Evolutionary conservation across 2,329 filamentous ascomycete genomes (phyloP).

Genomic region (Pseudocercospora eumusae): DNA sequence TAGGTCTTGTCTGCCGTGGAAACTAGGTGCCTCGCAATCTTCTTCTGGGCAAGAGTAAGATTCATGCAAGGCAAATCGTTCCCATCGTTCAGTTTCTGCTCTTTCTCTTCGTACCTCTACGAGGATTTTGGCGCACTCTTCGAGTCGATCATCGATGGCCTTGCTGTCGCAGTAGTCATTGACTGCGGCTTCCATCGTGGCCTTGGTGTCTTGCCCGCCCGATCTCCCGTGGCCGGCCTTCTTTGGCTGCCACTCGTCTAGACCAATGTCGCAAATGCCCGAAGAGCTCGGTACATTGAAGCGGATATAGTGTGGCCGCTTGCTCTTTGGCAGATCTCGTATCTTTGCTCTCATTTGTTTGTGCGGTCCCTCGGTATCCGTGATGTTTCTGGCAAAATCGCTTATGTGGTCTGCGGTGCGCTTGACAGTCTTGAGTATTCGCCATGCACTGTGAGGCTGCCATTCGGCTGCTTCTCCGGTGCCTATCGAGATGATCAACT

Average conservation of each 20-base stretch:
- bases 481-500: constrained; percentile 25
- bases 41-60: constrained; percentile 5
- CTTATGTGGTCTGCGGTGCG: background rate
- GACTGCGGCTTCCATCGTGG: background rate
- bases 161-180: background rate
- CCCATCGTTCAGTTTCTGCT: background rate
- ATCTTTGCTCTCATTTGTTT: background rate
- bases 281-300: background rate
- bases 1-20: background rate
- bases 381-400: background rate
- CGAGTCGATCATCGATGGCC: background rate
- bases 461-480: constrained; percentile 17
- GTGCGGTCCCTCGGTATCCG: background rate
- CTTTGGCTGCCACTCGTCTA: background rate
- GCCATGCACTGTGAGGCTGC: background rate
- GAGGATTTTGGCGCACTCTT: background rate
- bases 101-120: background rate
- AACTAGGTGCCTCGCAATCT: background rate
- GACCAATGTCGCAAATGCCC: background rate
- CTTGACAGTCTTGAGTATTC: background rate
- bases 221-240: background rate
- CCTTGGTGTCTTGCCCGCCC: background rate
- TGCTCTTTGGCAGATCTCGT: background rate
- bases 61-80: background rate
- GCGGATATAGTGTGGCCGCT: background rate